Percentiles rank a stretch among this genome's conserved stretches.
These are phyloP conservation scores for Blumeria graminis DNA, from an alignment of 2,329 filamentous ascomycete species.

Conservation along the genomic window DNA sequence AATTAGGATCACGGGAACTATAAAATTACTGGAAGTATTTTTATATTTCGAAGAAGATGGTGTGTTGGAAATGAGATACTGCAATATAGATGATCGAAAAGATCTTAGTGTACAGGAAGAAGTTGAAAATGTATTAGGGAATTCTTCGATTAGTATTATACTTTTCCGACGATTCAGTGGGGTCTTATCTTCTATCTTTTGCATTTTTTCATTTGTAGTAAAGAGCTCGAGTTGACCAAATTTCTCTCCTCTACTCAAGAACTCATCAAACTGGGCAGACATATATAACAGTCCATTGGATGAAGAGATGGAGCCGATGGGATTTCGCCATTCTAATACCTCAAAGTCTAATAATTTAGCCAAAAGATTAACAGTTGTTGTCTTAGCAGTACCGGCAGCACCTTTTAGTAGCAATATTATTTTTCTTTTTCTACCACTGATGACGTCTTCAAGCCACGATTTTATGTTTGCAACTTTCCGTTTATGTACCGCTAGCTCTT, in stretches of 20 bases:
- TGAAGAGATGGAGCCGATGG: conserved; percentile 32
- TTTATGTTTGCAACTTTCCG: conserved; percentile 76
- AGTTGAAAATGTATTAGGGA: conserved; percentile 49
- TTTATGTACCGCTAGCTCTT: conserved; percentile 84
- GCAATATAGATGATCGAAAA: conserved; percentile 52
- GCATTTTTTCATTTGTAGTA: conserved; percentile 11
- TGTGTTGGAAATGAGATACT: conserved; percentile 46
- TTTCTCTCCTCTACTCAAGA: conserved; percentile 56
- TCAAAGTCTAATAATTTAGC: conserved; percentile 54
- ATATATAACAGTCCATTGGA: conserved; percentile 42
- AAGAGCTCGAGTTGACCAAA: conserved; percentile 44
- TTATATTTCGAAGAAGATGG: conserved; percentile 25
- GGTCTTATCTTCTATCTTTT: conserved; percentile 12
- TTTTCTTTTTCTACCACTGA: conserved; percentile 39
- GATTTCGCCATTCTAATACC: conserved; percentile 79
- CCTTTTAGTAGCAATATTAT: conserved; percentile 69
- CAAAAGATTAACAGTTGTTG: conserved; percentile 58
- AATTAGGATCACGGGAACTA: conserved; percentile 62
- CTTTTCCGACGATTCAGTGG: conserved; percentile 19
- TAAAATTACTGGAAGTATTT: conserved; percentile 17
- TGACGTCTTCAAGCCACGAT: conserved; percentile 55
- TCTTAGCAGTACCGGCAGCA: conserved; percentile 79
- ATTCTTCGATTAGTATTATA: conserved; percentile 58
- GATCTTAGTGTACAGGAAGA: conserved; percentile 39
- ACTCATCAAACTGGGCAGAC: conserved; percentile 74